A percentile compares a stretch with the other conserved stretches of the same genome.
phyloP scores from a whole-genome alignment of 768 basidiomycete species.

The Leccinum subgranulosum region DNA sequence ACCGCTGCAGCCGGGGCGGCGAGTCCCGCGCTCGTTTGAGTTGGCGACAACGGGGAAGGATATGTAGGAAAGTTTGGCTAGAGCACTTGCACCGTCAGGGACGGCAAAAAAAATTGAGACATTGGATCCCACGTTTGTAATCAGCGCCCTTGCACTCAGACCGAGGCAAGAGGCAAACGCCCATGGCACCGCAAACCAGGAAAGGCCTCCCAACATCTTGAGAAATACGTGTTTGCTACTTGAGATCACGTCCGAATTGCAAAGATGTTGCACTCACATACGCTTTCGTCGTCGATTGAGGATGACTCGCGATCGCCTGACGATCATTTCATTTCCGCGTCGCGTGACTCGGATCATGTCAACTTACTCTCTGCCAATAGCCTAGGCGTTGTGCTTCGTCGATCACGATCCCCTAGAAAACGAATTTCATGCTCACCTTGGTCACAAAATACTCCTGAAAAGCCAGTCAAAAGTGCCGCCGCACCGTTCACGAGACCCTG shows the following conservation, averaged over 20 bases:
- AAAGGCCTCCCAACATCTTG: conserved; percentile 55
- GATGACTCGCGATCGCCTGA: conserved; percentile 50
- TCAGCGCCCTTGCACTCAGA: conserved; percentile 38
- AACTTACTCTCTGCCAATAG: conserved; percentile 50
- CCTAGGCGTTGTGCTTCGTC: conserved; percentile 24
- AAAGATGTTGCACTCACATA: conserved; percentile 34
- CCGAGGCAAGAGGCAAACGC: conserved; percentile 48
- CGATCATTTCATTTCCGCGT: background rate
- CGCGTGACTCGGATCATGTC: background rate
- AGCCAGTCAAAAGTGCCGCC: conserved; percentile 37
- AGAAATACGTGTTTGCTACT: background rate
- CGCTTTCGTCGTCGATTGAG: conserved; percentile 49
- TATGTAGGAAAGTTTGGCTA: conserved; percentile 55
- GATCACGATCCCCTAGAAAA: background rate
- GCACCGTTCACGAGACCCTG: conserved; percentile 43
- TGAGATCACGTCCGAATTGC: background rate
- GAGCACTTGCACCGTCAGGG: background rate
- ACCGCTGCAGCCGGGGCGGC: conserved; percentile 45
- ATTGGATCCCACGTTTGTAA: conserved; percentile 25
- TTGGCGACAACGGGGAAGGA: conserved; percentile 39
- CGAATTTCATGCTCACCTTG: conserved; percentile 33
- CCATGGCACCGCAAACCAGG: conserved; percentile 57
- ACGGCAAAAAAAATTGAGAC: background rate
- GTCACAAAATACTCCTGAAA: conserved; percentile 49
- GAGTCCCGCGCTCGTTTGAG: conserved; percentile 41